A percentile compares a stretch with the other conserved stretches of the same genome.
Conservation (phyloP, 495 filamentous ascomycete genomes). For the Hypoxylon fragiforme region DNA sequence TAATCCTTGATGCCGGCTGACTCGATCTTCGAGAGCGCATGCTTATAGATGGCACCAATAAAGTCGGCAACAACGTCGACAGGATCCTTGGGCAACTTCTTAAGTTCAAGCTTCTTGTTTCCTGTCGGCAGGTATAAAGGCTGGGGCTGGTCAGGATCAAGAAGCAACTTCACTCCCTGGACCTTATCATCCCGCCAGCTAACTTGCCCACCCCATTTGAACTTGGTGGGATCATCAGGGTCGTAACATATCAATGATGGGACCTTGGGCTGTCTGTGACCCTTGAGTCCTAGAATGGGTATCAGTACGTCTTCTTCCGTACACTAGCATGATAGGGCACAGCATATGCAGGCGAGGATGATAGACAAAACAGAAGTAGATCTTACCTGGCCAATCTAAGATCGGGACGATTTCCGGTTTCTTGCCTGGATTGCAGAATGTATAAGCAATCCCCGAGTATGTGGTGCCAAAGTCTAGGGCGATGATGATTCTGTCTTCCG, state of each 20-base stretch:
- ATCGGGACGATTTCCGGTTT: background rate
- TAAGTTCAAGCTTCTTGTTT: constrained; percentile 24
- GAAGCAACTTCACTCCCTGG: constrained; percentile 38
- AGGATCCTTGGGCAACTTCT: constrained; percentile 32
- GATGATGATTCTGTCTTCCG: constrained; percentile 14
- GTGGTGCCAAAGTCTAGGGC: constrained; percentile 40
- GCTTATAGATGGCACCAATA: constrained; percentile 21
- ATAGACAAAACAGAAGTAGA: background rate
- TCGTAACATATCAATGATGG: constrained; percentile 26
- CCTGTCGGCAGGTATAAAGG: constrained; percentile 26
- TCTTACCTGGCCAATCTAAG: background rate
- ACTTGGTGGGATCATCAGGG: background rate
- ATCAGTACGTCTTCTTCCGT: background rate
- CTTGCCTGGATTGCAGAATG: constrained; percentile 16
- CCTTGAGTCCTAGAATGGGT: constrained; percentile 15
- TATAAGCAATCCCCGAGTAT: constrained; percentile 32
- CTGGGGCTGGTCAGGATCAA: constrained; percentile 37
- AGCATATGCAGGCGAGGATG: background rate
- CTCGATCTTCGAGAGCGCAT: constrained; percentile 36
- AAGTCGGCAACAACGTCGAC: constrained; percentile 29
- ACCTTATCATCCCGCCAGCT: background rate
- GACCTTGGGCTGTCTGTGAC: constrained; percentile 24
- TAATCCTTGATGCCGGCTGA: constrained; percentile 23
- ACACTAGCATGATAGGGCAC: background rate
- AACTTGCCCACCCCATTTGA: background rate